Conservation (phyloP, 2,329 filamentous ascomycete species). For the Neofusicoccum kwambonambiense region DNA sequence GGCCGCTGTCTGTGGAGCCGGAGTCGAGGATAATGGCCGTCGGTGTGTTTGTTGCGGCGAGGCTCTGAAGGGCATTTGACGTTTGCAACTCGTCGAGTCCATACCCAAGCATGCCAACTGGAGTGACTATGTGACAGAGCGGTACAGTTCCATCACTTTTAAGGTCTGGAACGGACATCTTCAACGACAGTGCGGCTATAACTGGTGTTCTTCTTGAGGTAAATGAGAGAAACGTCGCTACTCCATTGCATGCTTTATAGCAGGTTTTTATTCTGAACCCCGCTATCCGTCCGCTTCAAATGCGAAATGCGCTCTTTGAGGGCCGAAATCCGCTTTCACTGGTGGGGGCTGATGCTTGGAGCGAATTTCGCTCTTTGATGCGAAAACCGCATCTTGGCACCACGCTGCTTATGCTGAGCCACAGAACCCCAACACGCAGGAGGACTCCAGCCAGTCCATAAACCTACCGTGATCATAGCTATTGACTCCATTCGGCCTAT, state of each 20-base stretch:
- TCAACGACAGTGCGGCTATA: not conserved
- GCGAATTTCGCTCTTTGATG: not conserved
- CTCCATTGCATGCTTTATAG: too few relatives aligned
- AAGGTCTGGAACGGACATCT: not conserved
- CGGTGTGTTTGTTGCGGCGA: constrained; percentile 19
- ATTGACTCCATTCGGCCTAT: not conserved
- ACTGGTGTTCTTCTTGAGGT: too few relatives aligned
- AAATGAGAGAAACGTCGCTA: too few relatives aligned
- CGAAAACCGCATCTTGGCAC: not conserved
- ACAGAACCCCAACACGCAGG: too few relatives aligned
- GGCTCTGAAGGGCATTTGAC: constrained; percentile 8
- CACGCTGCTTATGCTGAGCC: not conserved
- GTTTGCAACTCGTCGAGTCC: constrained; percentile 42
- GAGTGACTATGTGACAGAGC: constrained; percentile 42
- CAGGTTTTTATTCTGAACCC: too few relatives aligned
- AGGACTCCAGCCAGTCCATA: too few relatives aligned
- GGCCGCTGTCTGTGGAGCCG: constrained; percentile 28
- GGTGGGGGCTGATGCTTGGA: too few relatives aligned
- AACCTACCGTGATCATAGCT: not conserved
- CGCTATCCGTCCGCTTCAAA: too few relatives aligned
- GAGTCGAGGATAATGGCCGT: constrained; percentile 29
- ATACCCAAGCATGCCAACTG: constrained; percentile 52
- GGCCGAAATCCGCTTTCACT: too few relatives aligned
- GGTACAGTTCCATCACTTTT: not conserved
- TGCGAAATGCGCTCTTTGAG: too few relatives aligned